Base-by-base conservation (phyloP, 768 basidiomycete species). In the Rhodotorula kratochvilovae region DNA sequence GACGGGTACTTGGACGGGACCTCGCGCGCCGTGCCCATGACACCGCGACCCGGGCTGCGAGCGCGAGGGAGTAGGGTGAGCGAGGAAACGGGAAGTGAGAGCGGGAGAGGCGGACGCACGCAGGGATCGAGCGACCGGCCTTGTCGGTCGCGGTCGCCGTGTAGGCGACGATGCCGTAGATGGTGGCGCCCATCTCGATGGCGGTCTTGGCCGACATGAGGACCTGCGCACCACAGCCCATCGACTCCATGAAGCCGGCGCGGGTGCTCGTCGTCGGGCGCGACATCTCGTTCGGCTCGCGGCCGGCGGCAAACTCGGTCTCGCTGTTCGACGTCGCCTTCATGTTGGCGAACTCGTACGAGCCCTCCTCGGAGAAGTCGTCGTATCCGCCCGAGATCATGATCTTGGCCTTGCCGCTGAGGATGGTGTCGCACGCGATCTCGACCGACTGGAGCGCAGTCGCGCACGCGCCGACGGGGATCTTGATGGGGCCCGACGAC, bases 371-470 rank as follows among this genome's bases (percentile, higher is more conserved):
- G 74, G 89, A 90, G 80, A 98, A 86, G 80, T 99, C 96, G 78
- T 99, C 96, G 83, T 94, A 97, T 68, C 96, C 96, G 80, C 96
- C 96, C 46, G 95, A 90, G 71, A 99, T 88, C 96, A 99, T 99
- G 79, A 99, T 88, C 83, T 98, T 98, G 45, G 96, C 96, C 81
- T 99, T 99, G 71, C 94, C 91, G 13, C 90, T 90, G 46, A 95
- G 81, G 74, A 99, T 89, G 0, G 91, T 90, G 78, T 99, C 96
- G 75, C 90, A 89, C n/a, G 93, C 96, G 76, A 99, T 98, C 80
- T 99, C 96, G 45, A 99, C 82, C 11, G 96, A 99, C 81, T 99
- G 96, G 39, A 99, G 85, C 36, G 95, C 96, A 23, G 96, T 99
- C 35, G 96, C 96, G 77, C 96, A 99, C 70, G 96, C 96, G 68